phyloP scores from a whole-genome alignment of 139 green algal species.

The Deuterostichococcus epilithicus region DNA sequence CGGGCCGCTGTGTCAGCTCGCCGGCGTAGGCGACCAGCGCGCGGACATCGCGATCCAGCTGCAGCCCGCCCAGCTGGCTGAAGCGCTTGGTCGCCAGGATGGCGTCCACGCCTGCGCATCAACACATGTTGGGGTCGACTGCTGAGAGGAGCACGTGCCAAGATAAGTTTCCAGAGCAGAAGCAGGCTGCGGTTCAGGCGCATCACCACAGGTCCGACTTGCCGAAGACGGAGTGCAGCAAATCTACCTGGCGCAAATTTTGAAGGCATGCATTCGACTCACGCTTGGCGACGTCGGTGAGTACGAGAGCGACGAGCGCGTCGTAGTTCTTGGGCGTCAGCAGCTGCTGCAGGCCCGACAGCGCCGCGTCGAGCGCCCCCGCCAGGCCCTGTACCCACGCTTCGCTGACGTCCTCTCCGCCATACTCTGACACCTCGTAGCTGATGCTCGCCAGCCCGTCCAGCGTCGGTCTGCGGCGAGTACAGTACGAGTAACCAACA shows the following conservation, averaged over 20 bases:
- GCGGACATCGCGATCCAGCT: slow-evolving; percentile 85
- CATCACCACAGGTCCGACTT: too few species aligned
- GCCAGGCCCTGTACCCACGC: slow-evolving; percentile 78
- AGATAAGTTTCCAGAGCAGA: too few species aligned
- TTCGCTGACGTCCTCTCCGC: slow-evolving; percentile 49
- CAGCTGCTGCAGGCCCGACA: slow-evolving; percentile 65
- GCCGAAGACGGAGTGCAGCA: too few species aligned
- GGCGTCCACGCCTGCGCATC: slow-evolving; percentile 64
- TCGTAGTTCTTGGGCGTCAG: slow-evolving; percentile 76
- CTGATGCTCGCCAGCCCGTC: slow-evolving; percentile 56
- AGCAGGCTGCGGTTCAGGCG: too few species aligned
- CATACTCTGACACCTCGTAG: slow-evolving; percentile 79
- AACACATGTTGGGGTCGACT: neutral
- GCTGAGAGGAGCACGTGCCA: neutral
- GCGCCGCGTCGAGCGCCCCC: slow-evolving; percentile 39
- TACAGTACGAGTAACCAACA: neutral
- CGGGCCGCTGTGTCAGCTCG: slow-evolving; percentile 67
- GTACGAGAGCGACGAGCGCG: slow-evolving; percentile 58
- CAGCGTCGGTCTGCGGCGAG: slow-evolving; percentile 42
- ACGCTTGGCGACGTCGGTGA: slow-evolving; percentile 54
- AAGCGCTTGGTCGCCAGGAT: slow-evolving; percentile 80
- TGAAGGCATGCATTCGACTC: too few species aligned
- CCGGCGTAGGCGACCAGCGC: slow-evolving; percentile 59
- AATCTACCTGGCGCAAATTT: too few species aligned
- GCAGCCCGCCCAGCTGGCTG: slow-evolving; percentile 91